Conservation (phyloP, 495 filamentous ascomycete species). For the Pseudevernia furfuracea region DNA sequence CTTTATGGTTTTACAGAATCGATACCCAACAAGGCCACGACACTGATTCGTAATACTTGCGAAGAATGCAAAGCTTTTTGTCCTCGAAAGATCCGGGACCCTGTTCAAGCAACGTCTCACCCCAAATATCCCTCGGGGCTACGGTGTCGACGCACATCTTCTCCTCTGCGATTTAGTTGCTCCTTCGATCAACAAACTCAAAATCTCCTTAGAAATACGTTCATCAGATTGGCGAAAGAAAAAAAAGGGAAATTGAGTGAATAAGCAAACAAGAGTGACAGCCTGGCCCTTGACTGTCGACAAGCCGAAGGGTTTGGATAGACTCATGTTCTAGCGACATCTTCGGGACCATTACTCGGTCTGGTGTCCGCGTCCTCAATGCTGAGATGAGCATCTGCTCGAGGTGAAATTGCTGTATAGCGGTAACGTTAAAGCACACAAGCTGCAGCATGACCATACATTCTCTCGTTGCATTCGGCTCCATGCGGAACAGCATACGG, state of each 20-base stretch:
- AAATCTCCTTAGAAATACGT: background rate
- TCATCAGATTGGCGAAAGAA: background rate
- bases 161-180: background rate
- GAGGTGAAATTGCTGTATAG: background rate
- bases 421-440: background rate
- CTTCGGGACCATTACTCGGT: background rate
- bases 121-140: background rate
- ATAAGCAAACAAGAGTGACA: background rate
- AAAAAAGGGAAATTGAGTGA: too few species aligned
- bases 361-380: background rate
- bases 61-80: background rate
- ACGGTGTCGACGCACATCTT: background rate
- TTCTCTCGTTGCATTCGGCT: background rate
- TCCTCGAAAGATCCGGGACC: accelerated
- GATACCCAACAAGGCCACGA: background rate
- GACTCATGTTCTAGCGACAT: background rate
- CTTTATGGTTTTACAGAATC: background rate
- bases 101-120: background rate
- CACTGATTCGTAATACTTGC: background rate
- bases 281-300: background rate
- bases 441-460: background rate
- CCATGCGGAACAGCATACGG: constrained; percentile 2
- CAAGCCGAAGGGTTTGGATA: background rate
- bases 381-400: background rate
- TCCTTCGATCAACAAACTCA: background rate